Base-by-base conservation (phyloP, 495 filamentous ascomycete species). In the Penicillium argentinense region DNA sequence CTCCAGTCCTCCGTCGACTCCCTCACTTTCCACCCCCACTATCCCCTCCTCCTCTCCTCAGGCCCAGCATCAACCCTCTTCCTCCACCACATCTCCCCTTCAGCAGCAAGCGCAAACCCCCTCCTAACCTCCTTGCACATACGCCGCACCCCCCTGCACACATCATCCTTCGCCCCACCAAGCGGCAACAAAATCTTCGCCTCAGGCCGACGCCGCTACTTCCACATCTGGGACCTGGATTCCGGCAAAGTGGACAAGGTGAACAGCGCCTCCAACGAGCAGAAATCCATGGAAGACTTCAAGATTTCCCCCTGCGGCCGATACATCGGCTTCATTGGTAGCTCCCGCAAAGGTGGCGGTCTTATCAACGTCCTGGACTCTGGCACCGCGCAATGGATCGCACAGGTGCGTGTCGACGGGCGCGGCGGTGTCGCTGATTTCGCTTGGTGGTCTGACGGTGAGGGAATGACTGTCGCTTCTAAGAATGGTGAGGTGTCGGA, bases 401-500 rank as follows among this genome's bases (percentile, higher is more conserved):
- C 86, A 4, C 80, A 90, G 49, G 88, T 85, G n/a, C 76, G 90
- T 13, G 74, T 95, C 9, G 89, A 96, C 54, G 86, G 89, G 33
- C 78, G 82, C 24, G 84, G 86, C 36, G 91, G 91, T 19, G 81
- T 97, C 6, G 84, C 88, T 0, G 92, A 96, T 60, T 91, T 96
- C 52, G 82, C 79, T 2, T 98, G 93, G 93, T 95, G 91, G 88
- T 72, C 78, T 9, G 78, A 88, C 51, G 85, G 91, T n/a, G 76
- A 87, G 47, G 83, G 83, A 3, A 66, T 97, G 54, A 82, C 80
- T 1, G 83, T 95, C 25, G 79, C 83, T 2, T 89, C 88, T 42
- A 91, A 88, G 57, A 87, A 86, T 45, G 95, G 95, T 17, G 89
- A 95, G 60, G 79, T 95, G n/a, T 85, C 86, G n/a, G 93, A 98